Percentiles rank a stretch among this genome's conserved stretches.
Evolutionary conservation across 2,329 filamentous ascomycete genomes (phyloP).

Genomic region (Penicillium sclerotigenum): DNA sequence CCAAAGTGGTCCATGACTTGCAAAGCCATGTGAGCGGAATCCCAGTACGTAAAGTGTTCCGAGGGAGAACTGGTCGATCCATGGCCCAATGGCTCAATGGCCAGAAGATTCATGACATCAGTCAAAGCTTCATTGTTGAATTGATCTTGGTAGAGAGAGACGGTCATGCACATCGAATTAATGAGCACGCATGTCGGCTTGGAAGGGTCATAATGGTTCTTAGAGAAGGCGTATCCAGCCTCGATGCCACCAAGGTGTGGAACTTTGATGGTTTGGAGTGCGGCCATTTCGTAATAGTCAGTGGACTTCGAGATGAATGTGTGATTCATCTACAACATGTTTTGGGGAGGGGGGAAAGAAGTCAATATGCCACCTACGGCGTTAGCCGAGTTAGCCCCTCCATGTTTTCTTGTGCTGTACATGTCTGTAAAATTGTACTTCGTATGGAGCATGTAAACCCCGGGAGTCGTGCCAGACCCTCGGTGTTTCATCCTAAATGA

Average conservation of each 20-base stretch:
- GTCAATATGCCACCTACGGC: not conserved
- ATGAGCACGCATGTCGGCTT: slow-evolving; percentile 53
- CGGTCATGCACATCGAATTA: slow-evolving; percentile 51
- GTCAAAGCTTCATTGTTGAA: slow-evolving; percentile 36
- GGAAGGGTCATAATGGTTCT: slow-evolving; percentile 44
- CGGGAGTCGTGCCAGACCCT: not conserved
- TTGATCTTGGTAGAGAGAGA: slow-evolving; percentile 44
- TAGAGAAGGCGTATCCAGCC: slow-evolving; percentile 48
- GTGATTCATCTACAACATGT: not conserved
- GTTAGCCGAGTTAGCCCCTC: not conserved
- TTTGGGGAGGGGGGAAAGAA: not conserved
- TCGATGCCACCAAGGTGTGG: slow-evolving; percentile 51
- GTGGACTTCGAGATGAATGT: not conserved
- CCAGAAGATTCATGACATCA: slow-evolving; percentile 47
- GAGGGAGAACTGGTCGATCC: slow-evolving; percentile 45
- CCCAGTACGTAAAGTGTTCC: slow-evolving; percentile 55
- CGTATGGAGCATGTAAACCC: not conserved
- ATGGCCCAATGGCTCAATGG: slow-evolving; percentile 54
- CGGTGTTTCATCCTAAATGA: not conserved
- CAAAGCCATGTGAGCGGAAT: slow-evolving; percentile 50
- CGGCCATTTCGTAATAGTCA: slow-evolving; percentile 16
- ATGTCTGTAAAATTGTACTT: not conserved
- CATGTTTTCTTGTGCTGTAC: not conserved
- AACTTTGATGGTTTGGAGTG: slow-evolving; percentile 39
- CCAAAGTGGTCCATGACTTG: slow-evolving; percentile 53